A percentile compares a stretch with the other conserved stretches of the same genome.
These are phyloP conservation scores for Glycine latifolia DNA, from an alignment of 306 rosid species.

Conservation along the genomic window DNA sequence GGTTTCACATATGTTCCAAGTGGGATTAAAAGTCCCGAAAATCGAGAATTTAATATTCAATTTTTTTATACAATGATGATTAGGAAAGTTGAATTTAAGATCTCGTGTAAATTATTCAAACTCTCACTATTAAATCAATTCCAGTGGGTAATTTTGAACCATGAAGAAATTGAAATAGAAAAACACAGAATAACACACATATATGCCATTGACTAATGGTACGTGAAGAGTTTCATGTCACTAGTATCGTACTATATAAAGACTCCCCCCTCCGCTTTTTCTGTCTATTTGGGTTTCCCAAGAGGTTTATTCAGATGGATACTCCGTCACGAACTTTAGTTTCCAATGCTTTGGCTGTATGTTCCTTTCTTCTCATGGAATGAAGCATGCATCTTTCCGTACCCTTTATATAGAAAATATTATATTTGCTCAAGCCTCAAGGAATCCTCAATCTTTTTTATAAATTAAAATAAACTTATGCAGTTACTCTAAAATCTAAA, in stretches of 20 bases:
- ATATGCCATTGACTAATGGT: not conserved
- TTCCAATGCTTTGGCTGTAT: not conserved
- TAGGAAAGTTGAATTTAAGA: not conserved
- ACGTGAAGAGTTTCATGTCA: not conserved
- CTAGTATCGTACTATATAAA: not conserved
- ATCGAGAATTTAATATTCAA: not conserved
- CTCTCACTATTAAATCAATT: not conserved
- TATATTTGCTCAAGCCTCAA: not conserved
- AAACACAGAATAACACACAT: not conserved
- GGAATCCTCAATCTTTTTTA: not conserved
- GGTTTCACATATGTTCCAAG: not conserved
- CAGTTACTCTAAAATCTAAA: no score
- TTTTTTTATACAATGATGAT: no score
- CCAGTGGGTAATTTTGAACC: not conserved
- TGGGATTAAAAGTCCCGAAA: not conserved
- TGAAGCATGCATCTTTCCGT: not conserved
- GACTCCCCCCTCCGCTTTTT: not conserved
- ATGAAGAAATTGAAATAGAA: not conserved
- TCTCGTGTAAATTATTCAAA: not conserved
- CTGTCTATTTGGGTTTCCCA: not conserved
- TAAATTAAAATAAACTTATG: no score
- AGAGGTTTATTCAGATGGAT: constrained; percentile 1
- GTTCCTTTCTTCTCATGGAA: not conserved
- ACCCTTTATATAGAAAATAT: not conserved
- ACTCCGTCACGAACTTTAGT: not conserved